A percentile compares a stretch with the other conserved stretches of the same genome.
phyloP scores from a whole-genome alignment of 2,329 filamentous ascomycete species.

The Fusarium albosuccineum region DNA sequence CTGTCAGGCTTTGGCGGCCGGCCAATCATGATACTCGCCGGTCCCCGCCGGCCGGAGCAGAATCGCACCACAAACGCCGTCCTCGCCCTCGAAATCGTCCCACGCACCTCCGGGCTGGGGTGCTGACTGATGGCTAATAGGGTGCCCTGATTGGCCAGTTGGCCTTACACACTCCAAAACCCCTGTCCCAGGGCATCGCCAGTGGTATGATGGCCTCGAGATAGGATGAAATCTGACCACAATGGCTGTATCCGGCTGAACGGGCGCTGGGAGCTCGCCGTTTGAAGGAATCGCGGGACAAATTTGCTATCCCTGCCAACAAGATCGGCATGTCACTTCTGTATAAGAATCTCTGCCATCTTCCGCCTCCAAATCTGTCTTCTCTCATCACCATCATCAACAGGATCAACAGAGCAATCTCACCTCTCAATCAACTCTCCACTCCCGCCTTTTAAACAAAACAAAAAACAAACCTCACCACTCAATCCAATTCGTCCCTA shows the following conservation, averaged over 20 bases:
- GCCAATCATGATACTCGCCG: slow-evolving; percentile 43
- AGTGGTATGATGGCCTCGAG: slow-evolving; percentile 45
- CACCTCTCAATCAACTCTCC: slow-evolving; percentile 38
- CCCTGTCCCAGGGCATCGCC: slow-evolving; percentile 31
- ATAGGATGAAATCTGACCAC: slow-evolving; percentile 47
- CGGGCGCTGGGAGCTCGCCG: slow-evolving; percentile 44
- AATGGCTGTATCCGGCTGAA: slow-evolving; percentile 41
- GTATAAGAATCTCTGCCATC: slow-evolving; percentile 43
- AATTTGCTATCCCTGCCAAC: slow-evolving; percentile 29
- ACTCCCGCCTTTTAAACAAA: slow-evolving; percentile 23
- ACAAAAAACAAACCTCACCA: slow-evolving; percentile 9
- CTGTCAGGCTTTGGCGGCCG: slow-evolving; percentile 18
- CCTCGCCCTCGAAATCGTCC: slow-evolving; percentile 41
- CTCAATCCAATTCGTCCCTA: slow-evolving; percentile 40
- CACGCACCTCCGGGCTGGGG: slow-evolving; percentile 37
- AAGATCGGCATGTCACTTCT: slow-evolving; percentile 32
- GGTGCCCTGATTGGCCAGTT: slow-evolving; percentile 31
- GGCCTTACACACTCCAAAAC: slow-evolving; percentile 17
- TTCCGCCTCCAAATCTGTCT: slow-evolving; percentile 32
- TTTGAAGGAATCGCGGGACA: slow-evolving; percentile 33
- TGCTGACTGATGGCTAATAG: slow-evolving; percentile 38
- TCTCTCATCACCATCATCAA: slow-evolving; percentile 41
- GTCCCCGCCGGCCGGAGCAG: slow-evolving; percentile 44
- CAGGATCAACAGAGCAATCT: slow-evolving; percentile 36
- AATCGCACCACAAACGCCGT: slow-evolving; percentile 44